Evolutionary conservation across 2,329 filamentous ascomycete genomes (phyloP), one percentile per base, ranked within the genome.

Genomic region (Hymenoscyphus occultus): DNA sequence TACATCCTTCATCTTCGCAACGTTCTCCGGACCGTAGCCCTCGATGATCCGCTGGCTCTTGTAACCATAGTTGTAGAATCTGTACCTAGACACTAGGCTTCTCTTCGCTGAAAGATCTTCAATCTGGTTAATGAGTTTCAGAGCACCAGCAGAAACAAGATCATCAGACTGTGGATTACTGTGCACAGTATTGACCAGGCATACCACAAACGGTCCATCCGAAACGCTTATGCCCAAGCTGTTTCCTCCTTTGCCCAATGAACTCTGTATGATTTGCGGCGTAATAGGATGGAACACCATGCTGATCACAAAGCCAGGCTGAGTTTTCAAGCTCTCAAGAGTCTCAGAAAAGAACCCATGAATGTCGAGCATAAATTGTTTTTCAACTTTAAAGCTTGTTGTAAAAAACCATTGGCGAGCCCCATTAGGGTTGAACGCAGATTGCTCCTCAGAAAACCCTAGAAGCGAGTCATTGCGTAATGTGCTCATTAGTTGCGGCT

Each of bases 401-500:
- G 59, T 51, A 19, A 48, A 60, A 39, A 48, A 39, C 59, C 12
- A 48, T 9, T 12, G 28, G n/a, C 39, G 59, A 10, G 19, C 39
- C 14, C 59, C 59, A 32, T 60, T 35, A 7, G 19, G 32, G 28
- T 40, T 60, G 42, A 51, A 60, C 9, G 40, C 39, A 48, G 42
- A 60, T 63, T 67, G 69, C 69, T 45, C 69, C 56, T n/a, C 70
- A 63, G 12, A 65, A 39, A 58, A 60, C 5, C 59, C 39, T 5
- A 60, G n/a, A 22, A 60, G 16, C 31, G 59, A 51, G 32, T 60
- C 59, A 48, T 13, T 48, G 32, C 19, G 39, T 35, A 51, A 42
- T 13, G 40, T 60, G 57, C 68, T 56, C 70, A 72, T 76, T 40
- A 79, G 63, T 5, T 74, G 67, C 39, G 70, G 73, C 59, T 75